Base-by-base conservation (phyloP, 768 basidiomycete species). In the Termitomyces sp. region DNA sequence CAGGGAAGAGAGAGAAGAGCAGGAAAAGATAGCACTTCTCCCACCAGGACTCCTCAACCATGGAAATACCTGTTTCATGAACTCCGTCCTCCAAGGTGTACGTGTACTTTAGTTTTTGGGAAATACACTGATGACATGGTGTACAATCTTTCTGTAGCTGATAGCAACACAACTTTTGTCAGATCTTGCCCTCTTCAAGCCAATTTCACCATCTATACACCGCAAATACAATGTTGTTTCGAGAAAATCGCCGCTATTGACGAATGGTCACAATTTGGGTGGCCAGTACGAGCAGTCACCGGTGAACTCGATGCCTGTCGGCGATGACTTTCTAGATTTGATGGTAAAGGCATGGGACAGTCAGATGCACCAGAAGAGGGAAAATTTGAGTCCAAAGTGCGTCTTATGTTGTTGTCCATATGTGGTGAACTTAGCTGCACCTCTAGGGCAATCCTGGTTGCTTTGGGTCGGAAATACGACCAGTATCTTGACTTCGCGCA, bases 401-500 rank as follows among this genome's bases (percentile, higher is more conserved):
- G 85, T 80, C 14, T 3, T 25, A 14, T 12, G 10, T 47, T 40
- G 20, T 12, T 36, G 17, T 32, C 15, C 10, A 14, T 43, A 46
- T 25, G 8, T 46, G 37, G n/a, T 51, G 40, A 56, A 57, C 36
- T 57, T 38, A 42, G 36, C 17, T 15, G 15, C 31, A 20, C 47
- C 47, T 52, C 48, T 37, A 91, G 91, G 68, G 79, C 81, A 7
- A 69, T 96, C 45, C 74, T 96, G 17, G 71, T 79, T 34, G 80
- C 83, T 11, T 77, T 97, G 15, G 91, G 94, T 3, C 78, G 80
- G 66, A 97, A 96, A 74, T 91, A 96, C 70, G 93, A 94, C 65
- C 95, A 98, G 68, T 98, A 97, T 68, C 85, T 92, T 49, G 95
- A 96, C 69, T 96, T 95, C 72, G 86, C 91, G 8, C 96, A 98